Conservation (phyloP, 1,284 basidiomycete species). For the Thelephora terrestris region DNA sequence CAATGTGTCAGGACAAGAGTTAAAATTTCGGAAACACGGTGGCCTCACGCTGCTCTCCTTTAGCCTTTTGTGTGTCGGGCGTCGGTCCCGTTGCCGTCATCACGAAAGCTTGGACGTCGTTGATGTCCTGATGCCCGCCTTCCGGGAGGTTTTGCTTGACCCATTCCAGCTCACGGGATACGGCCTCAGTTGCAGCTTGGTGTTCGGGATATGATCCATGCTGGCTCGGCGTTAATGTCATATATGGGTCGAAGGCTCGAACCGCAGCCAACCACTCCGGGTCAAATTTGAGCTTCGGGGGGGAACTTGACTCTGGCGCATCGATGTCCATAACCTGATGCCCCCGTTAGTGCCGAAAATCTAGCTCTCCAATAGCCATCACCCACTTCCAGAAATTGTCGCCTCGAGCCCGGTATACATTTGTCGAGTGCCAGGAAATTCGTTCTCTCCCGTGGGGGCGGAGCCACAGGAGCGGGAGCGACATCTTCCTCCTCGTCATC, state of each 20-base stretch:
- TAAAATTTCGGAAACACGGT: background rate
- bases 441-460: slow-evolving; percentile 36
- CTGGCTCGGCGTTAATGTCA: slow-evolving; percentile 46
- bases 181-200: slow-evolving; percentile 41
- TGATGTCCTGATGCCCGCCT: slow-evolving; percentile 30
- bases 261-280: slow-evolving; percentile 92
- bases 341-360: background rate
- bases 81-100: slow-evolving; percentile 63
- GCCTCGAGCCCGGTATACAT: slow-evolving; percentile 54
- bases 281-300: slow-evolving; percentile 56
- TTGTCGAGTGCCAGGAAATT: slow-evolving; percentile 92
- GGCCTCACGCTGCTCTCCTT: slow-evolving; percentile 36
- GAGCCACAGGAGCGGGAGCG: slow-evolving; percentile 24
- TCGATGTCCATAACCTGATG: slow-evolving; percentile 64
- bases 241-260: slow-evolving; percentile 74
- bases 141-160: slow-evolving; percentile 43
- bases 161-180: slow-evolving; percentile 60
- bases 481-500: slow-evolving; percentile 49
- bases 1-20: slow-evolving; percentile 5
- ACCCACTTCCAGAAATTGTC: slow-evolving; percentile 79
- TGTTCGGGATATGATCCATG: slow-evolving; percentile 47
- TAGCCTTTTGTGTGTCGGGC: slow-evolving; percentile 25
- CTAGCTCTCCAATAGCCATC: slow-evolving; percentile 1
- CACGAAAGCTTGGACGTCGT: slow-evolving; percentile 61
- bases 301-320: slow-evolving; percentile 13